Base-by-base conservation (phyloP, 768 basidiomycete genomes). In the Lyophyllum atratum region DNA sequence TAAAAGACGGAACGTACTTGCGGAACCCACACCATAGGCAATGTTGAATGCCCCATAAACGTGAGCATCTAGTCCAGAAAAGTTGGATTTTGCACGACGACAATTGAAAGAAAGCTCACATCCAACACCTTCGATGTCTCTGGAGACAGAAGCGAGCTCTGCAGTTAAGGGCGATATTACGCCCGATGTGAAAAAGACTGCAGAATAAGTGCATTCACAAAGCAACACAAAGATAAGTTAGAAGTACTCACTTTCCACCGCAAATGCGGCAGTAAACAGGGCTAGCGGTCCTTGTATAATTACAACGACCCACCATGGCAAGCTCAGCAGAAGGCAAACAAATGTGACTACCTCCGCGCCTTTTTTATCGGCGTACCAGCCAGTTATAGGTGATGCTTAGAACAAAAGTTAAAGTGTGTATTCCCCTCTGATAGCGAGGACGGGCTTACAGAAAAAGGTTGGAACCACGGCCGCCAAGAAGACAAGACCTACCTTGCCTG, bases 31-130 rank as follows among this genome's bases (percentile, higher is more conserved):
- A 1, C 86, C 89, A 58, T 85, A 90, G 2, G 83, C 83, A 11
- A 91, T 65, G 70, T 90, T 92, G 66, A 89, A 90, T 0, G 84
- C 85, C 3, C 84, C 89, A 63, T 89, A 92, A 3, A 88, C 78
- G 63, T 91, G 89, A 0, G 81, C 89, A 69, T 87, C 90, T 91
- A 14, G 26, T 21, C n/a, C 14, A 14, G 61, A 26, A 40, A 21
- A 60, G 42, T 58, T 29, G 39, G 17, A 21, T 34, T 45, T 52
- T 31, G 37, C 3, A 10, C 21, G 44, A 14, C 19, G 2, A 4
- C 42, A 26, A 22, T 48, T 22, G 31, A 33, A n/a, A 56, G 50
- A 34, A 17, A 4, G 68, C 86, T 66, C 65, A 85, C 89, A 92
- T 28, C 89, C 90, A 34, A 92, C 76, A 3, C 88, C 88, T 33